These are phyloP conservation scores for Vicia sativa DNA, from an alignment of 306 rosid species.

Conservation along the genomic window DNA sequence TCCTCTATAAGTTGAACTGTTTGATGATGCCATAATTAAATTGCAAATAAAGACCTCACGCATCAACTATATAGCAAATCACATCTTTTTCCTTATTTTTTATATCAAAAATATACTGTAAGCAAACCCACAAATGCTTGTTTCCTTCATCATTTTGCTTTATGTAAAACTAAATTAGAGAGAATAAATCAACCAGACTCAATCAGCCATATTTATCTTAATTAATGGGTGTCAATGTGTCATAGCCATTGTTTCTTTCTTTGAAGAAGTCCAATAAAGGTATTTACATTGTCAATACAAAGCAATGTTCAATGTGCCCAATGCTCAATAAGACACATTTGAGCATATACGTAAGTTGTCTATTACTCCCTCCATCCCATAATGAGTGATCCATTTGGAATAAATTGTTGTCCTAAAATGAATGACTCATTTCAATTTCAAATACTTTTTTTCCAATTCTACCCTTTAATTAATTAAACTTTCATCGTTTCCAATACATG, in stretches of 20 bases:
- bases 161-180: slow-evolving; percentile 1
- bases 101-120: slow-evolving; percentile 14
- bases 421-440: no score
- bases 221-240: slow-evolving; percentile 13
- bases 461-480: no score
- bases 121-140: slow-evolving; percentile 28
- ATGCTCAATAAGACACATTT: slow-evolving; percentile 19
- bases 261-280: slow-evolving; percentile 17
- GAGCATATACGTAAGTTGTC: slow-evolving; percentile 4
- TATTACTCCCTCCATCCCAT: no score
- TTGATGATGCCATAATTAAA: slow-evolving; percentile 23
- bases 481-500: no score
- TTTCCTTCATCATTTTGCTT: slow-evolving; percentile 29
- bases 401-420: no score
- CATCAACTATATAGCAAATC: slow-evolving; percentile 23
- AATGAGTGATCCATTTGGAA: no score
- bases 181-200: slow-evolving; percentile 13
- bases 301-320: slow-evolving; percentile 25
- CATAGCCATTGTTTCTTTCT: slow-evolving; percentile 8
- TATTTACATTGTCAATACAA: slow-evolving; percentile 11
- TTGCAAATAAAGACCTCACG: slow-evolving; percentile 28
- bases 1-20: slow-evolving; percentile 22
- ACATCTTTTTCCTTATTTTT: background rate
- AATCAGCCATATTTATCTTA: slow-evolving; percentile 18
- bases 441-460: no score